A percentile compares a stretch with the other conserved stretches of the same genome.
Conservation (phyloP, 1,284 basidiomycete species). For the Trichosporon sp. region DNA sequence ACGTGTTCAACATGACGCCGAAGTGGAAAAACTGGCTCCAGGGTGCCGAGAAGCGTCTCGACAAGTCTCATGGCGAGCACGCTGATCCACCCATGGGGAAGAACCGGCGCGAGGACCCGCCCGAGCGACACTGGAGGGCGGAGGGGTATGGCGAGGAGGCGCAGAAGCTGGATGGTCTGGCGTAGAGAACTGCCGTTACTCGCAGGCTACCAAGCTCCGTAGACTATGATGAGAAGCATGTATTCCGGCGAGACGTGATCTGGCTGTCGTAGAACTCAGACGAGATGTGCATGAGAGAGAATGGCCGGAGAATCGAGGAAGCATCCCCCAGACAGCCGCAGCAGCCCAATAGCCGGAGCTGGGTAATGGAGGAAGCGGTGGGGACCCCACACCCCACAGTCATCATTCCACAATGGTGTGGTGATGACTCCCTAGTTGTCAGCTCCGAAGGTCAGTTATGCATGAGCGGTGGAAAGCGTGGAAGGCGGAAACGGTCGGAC, state of each 20-base stretch:
- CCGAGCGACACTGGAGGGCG: background rate
- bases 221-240: no score
- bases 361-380: background rate
- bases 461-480: background rate
- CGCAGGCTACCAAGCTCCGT: no score
- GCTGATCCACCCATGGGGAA: conserved; percentile 11
- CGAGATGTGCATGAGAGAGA: no score
- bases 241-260: no score
- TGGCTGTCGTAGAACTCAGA: no score
- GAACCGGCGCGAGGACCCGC: conserved; percentile 12
- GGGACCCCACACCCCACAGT: background rate
- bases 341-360: background rate
- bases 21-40: conserved; percentile 18
- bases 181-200: background rate
- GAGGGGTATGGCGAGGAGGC: conserved; percentile 7
- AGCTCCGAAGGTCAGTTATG: background rate
- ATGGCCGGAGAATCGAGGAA: no score
- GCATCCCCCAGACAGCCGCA: no score
- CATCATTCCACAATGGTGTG: background rate
- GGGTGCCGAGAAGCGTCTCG: conserved; percentile 12
- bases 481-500: background rate
- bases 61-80: conserved; percentile 14
- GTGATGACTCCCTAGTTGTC: no score
- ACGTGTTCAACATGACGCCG: conserved; percentile 15
- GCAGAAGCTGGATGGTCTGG: background rate